A percentile compares a stretch with the other conserved stretches of the same genome.
These are phyloP conservation scores for Hypomontagnella monticulosa DNA, from an alignment of 495 filamentous ascomycete species.

Conservation along the genomic window DNA sequence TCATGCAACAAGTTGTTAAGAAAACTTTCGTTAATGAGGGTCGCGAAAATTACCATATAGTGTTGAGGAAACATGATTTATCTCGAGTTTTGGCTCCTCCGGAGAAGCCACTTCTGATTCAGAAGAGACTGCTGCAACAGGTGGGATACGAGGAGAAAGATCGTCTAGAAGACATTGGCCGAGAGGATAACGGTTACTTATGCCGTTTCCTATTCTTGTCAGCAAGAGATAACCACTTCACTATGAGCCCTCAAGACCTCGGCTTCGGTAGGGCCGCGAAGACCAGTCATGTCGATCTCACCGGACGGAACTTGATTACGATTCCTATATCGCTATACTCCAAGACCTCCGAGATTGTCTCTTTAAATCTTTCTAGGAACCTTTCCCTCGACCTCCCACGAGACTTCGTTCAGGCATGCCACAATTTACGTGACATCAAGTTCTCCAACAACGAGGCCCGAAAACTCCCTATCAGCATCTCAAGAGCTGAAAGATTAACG, in stretches of 20 bases:
- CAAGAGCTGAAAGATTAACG: conserved; percentile 81
- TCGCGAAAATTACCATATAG: conserved; percentile 91
- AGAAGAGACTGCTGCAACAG: conserved; percentile 91
- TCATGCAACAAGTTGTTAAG: conserved; percentile 83
- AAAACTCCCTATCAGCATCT: conserved; percentile 84
- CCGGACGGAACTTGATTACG: conserved; percentile 89
- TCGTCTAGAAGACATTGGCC: conserved; percentile 90
- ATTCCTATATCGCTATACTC: conserved; percentile 95
- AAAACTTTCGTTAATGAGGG: conserved; percentile 93
- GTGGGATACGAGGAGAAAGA: conserved; percentile 91
- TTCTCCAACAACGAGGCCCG: conserved; percentile 91
- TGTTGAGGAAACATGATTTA: conserved; percentile 93
- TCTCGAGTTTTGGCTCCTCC: conserved; percentile 77
- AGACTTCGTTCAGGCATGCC: conserved; percentile 95
- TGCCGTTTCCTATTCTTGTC: conserved; percentile 95
- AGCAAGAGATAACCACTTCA: conserved; percentile 83
- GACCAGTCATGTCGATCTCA: conserved; percentile 90
- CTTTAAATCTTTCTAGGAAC: conserved; percentile 90
- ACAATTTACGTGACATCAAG: conserved; percentile 91
- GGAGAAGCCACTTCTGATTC: conserved; percentile 89
- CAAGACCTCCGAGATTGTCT: conserved; percentile 91
- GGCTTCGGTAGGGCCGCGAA: conserved; percentile 82
- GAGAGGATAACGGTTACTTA: conserved; percentile 96
- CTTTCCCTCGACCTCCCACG: conserved; percentile 91
- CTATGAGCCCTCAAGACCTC: conserved; percentile 68